These are phyloP conservation scores for Mortierella sp. DNA, from an alignment of 371 early-diverging fungal species.

Conservation along the genomic window DNA sequence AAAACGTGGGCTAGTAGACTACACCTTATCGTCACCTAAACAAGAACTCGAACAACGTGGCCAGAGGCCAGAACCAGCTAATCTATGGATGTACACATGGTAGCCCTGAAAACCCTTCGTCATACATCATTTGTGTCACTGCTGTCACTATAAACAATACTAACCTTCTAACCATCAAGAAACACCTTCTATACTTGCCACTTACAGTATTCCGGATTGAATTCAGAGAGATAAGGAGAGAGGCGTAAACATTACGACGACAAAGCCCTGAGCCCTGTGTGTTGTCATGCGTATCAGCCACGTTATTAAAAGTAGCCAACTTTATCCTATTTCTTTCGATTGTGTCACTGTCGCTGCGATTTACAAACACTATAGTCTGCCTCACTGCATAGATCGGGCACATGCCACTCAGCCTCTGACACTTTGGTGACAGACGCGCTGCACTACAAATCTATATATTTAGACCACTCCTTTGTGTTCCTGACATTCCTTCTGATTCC, in stretches of 20 bases:
- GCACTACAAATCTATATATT: too few species aligned
- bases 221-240: not conserved
- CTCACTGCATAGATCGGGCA: not conserved
- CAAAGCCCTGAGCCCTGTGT: not conserved
- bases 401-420: not conserved
- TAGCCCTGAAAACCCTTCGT: too few species aligned
- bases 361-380: not conserved
- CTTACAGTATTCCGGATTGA: not conserved
- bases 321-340: not conserved
- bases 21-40: too few species aligned
- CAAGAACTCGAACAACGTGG: too few species aligned
- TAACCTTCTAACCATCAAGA: too few species aligned
- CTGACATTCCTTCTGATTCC: too few species aligned
- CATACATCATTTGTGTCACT: not conserved
- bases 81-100: too few species aligned
- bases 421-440: not conserved
- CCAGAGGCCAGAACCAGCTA: too few species aligned
- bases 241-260: not conserved
- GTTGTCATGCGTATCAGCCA: slow-evolving; percentile 12
- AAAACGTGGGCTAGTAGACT: too few species aligned
- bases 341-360: not conserved
- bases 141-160: not conserved
- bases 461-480: too few species aligned
- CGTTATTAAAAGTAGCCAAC: slow-evolving; percentile 4
- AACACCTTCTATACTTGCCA: not conserved